These are phyloP conservation scores for Botryotinia calthae DNA, from an alignment of 2,329 filamentous ascomycete genomes.

Conservation along the genomic window DNA sequence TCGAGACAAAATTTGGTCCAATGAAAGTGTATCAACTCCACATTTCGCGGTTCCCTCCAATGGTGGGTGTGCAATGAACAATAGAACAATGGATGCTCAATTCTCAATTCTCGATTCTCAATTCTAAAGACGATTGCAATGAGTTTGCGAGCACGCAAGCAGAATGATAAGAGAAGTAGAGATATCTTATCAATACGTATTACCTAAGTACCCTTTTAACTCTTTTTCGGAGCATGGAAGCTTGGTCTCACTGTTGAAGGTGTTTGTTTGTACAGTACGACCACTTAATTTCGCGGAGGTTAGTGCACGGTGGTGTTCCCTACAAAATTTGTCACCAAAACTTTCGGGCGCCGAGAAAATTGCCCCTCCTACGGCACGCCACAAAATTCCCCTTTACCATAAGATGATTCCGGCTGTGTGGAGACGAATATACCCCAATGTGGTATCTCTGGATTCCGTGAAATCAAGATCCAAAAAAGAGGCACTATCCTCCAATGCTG, in stretches of 20 bases:
- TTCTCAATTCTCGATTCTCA: not conserved
- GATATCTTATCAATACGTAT: not conserved
- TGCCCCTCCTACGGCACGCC: conserved; percentile 2
- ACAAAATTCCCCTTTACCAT: not conserved
- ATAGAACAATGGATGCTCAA: not conserved
- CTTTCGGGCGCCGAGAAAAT: conserved; percentile 4
- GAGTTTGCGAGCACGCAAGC: not conserved
- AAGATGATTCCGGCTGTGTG: not conserved
- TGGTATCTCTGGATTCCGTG: not conserved
- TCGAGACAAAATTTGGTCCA: not conserved
- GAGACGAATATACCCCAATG: not conserved
- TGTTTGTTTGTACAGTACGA: not conserved
- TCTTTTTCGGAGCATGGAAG: not conserved
- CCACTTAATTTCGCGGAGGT: not conserved
- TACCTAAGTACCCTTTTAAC: not conserved
- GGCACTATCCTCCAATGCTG: not conserved
- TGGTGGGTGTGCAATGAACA: not conserved
- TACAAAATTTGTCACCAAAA: not conserved
- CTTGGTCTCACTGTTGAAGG: not conserved
- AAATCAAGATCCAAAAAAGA: not conserved
- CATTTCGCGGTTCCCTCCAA: not conserved
- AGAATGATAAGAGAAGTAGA: not conserved
- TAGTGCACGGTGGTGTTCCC: not conserved
- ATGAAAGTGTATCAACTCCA: not conserved
- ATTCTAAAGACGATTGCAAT: not conserved